Base-by-base conservation (phyloP, 2,329 filamentous ascomycete species). In the Colletotrichum theobromicola region DNA sequence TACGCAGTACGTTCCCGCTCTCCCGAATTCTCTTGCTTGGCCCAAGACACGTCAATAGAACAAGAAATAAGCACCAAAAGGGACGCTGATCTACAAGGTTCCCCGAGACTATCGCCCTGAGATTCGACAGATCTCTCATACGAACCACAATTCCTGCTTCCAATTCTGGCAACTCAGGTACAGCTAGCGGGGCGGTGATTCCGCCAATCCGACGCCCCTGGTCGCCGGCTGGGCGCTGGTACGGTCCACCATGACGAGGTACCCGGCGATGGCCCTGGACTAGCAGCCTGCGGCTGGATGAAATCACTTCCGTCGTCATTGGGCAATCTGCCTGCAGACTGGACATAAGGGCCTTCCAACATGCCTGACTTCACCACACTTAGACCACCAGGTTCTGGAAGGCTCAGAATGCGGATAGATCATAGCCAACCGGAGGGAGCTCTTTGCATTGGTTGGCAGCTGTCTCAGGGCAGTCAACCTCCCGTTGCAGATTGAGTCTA, bases 121-220 rank as follows among this genome's bases (percentile, higher is more conserved):
- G 60, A 58, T 70, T 68, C 50, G 60, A 70, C 46, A 35, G 66
- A 63, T 70, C 58, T 60, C 28, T 70, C 58, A 46, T 57, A 58
- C 28, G 50, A 64, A 73, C 67, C 46, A 58, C 30, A 74, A 35
- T 53, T 65, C 37, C 57, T 50, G 16, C 15, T 42, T 53, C 35
- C 55, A 32, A 62, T 65, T 70, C 34, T 70, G 30, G 60, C 28
- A 50, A 37, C 26, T 70, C 60, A 65, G 35, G 58, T 62, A 62
- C 30, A 32, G 42, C 26, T 57, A 70, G 66, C 21, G 71, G 71
- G 66, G 67, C 66, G 71, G 34, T 42, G 62, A 64, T 34, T 67
- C 53, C 34, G 46, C 61, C 34, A 70, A 58, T 65, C 68, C 57
- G 18, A 24, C 24, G 9, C 60, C 53, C 60, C 61, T 18, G 21